Conservation (phyloP, 2,329 filamentous ascomycete species). For the Dendrostoma leiphaemia region DNA sequence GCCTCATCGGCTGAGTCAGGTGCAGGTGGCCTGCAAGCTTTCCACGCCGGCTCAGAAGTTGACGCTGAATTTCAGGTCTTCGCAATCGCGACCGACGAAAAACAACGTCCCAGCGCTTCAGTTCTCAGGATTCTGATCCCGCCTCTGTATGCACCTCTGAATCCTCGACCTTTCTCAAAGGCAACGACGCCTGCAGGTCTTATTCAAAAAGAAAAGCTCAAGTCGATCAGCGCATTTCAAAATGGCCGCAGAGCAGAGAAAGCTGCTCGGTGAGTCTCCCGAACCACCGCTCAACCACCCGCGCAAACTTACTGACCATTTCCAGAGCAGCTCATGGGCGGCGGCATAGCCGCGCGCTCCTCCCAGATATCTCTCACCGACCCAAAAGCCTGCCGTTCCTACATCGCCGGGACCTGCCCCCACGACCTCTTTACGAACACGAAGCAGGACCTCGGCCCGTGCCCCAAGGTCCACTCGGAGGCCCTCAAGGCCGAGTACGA, state of each 20-base stretch:
- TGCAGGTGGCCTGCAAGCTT: background rate
- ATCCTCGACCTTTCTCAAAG: background rate
- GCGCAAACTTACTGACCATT: background rate
- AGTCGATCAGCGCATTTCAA: conserved; percentile 15
- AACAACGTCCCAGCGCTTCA: background rate
- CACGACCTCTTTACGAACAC: conserved; percentile 99
- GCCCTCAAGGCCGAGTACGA: conserved; percentile 88
- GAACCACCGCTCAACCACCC: background rate
- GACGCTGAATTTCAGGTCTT: background rate
- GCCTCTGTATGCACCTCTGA: too few species aligned
- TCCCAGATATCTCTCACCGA: conserved; percentile 86
- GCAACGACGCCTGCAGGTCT: background rate
- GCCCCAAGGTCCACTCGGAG: conserved; percentile 85
- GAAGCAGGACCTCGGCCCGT: conserved; percentile 92
- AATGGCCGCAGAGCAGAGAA: conserved; percentile 97
- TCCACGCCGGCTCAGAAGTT: too few species aligned
- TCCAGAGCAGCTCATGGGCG: conserved; percentile 89
- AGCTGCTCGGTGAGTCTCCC: conserved; percentile 70
- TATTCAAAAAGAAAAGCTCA: background rate
- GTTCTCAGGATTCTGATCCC: too few species aligned
- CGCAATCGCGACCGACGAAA: background rate
- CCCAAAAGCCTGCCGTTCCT: conserved; percentile 91
- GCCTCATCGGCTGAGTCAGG: background rate
- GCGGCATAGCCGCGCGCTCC: conserved; percentile 68
- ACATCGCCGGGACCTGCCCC: conserved; percentile 88